Evolutionary conservation across 306 rosid species (phyloP), one percentile per base, ranked within the genome.

Genomic region (Dicorynia guianensis): DNA sequence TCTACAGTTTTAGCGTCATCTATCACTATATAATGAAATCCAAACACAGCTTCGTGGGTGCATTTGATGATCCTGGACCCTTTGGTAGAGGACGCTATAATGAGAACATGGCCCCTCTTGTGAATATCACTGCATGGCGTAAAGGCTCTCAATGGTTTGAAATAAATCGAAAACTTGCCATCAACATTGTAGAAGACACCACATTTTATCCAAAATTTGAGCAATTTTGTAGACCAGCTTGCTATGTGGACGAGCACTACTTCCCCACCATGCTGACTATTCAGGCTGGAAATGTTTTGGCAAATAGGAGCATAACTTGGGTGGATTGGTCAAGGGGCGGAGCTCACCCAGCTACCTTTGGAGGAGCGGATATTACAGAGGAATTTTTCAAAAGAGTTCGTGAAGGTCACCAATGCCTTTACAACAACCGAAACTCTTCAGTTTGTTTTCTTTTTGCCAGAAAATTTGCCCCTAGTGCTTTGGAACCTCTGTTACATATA

Each of bases 291-390:
- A 63, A 76, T 33, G 39, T 59, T 4, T 42, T 92, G 72, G 97
- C 98, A 3, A 96, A 96, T 33, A 82, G 98, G 75, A 96, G 98
- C 89, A 40, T 96, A 72, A 96, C 99, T 11, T 92, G 97, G 97
- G 97, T 92, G 75, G 99, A 96, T 56, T 96, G 99, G 99, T 96
- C 99, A 0, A 81, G 99, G 74, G 98, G 99, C 3, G 99, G 99
- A 7, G 76, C 99, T 42, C 99, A 96, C 84, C 99, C 99, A 0
- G 98, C 96, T 0, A 96, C 92, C 3, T 96, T 96, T 14, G 99
- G 99, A 66, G 59, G 77, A 58, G 18, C 76, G 0, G 98, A 96
- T 52, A 81, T 96, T 7, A 86, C 79, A 0, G 80, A 82, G 46
- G 93, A 87, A 39, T 92, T 96, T 68, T 72, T 92, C 61, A 52